Percentiles rank a stretch among this genome's conserved stretches.
Evolutionary conservation across 164 flowering plant genomes (phyloP).

Genomic region (Nymphaea colorata): DNA sequence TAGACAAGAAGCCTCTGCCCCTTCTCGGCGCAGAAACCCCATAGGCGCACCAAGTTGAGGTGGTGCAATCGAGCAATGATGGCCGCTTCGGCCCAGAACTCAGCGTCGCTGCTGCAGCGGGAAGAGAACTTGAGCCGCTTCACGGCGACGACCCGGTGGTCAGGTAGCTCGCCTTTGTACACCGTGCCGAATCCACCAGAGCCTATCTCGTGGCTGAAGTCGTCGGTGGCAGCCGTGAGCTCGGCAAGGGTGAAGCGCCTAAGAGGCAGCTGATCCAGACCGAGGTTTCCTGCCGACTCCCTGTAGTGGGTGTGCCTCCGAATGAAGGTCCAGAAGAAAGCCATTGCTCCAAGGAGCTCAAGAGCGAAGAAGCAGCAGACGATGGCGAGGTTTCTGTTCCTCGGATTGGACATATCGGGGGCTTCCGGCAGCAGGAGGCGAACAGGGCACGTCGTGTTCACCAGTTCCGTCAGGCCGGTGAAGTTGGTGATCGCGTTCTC

Average conservation of each 20-base stretch:
- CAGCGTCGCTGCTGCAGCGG: too few relatives aligned
- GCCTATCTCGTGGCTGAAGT: conserved; percentile 46
- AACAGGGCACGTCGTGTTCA: conserved; percentile 46
- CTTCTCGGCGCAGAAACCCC: conserved; percentile 81
- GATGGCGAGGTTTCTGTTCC: conserved; percentile 40
- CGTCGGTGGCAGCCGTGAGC: conserved; percentile 49
- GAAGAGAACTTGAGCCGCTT: conserved; percentile 28
- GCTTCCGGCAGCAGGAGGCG: conserved; percentile 43
- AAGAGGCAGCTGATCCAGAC: conserved; percentile 59
- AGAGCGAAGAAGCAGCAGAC: conserved; percentile 41
- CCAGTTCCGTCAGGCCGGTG: conserved; percentile 39
- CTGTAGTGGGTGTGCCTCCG: conserved; percentile 56
- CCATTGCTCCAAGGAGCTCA: conserved; percentile 46
- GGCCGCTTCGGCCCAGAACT: conserved; percentile 79
- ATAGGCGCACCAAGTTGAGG: conserved; percentile 57
- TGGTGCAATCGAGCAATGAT: conserved; percentile 86
- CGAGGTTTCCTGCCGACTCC: conserved; percentile 61
- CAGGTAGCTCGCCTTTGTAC: conserved; percentile 45
- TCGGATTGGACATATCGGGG: conserved; percentile 31
- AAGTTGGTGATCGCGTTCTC: conserved; percentile 34
- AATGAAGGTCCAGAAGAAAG: conserved; percentile 58
- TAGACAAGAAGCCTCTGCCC: conserved; percentile 51
- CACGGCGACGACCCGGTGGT: conserved; percentile 56
- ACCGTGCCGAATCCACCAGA: conserved; percentile 71
- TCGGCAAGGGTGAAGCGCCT: conserved; percentile 54